Conservation (phyloP, 2,329 filamentous ascomycete genomes). For the Exophiala dermatitidis region DNA sequence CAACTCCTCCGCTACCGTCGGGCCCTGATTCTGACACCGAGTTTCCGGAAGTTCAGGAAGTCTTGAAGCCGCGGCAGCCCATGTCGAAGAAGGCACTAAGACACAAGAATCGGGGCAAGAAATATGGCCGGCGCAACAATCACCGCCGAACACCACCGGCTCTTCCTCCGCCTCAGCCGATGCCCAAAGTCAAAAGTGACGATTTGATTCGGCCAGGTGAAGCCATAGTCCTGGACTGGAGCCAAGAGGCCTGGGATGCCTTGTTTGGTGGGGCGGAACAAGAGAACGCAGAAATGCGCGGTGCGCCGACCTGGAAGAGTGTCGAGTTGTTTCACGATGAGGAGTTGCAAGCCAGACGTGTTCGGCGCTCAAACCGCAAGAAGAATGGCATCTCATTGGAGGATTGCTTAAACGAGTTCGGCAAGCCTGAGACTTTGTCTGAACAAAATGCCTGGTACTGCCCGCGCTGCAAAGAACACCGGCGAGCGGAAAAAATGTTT, state of each 20-base stretch:
- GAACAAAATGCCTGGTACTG: slow-evolving; percentile 98
- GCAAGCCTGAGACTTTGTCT: slow-evolving; percentile 85
- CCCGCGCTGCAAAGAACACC: slow-evolving; percentile 87
- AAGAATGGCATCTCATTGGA: slow-evolving; percentile 75
- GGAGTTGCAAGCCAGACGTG: slow-evolving; percentile 57
- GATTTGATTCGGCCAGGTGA: slow-evolving; percentile 69
- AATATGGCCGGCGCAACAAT: slow-evolving; percentile 18
- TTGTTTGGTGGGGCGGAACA: slow-evolving; percentile 52
- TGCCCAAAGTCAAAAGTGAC: slow-evolving; percentile 34
- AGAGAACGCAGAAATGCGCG: slow-evolving; percentile 48
- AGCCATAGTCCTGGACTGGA: slow-evolving; percentile 83
- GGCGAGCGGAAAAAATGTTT: slow-evolving; percentile 89
- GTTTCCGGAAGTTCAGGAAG: slow-evolving; percentile 21
- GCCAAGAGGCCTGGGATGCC: slow-evolving; percentile 58
- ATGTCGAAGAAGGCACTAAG: slow-evolving; percentile 28
- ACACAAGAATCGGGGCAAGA: slow-evolving; percentile 36
- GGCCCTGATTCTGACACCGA: slow-evolving; percentile 31
- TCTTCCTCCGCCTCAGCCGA: slow-evolving; percentile 16
- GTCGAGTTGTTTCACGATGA: slow-evolving; percentile 51
- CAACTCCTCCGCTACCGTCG: slow-evolving; percentile 15
- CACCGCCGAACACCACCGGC: slow-evolving; percentile 12
- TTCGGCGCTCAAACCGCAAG: slow-evolving; percentile 56
- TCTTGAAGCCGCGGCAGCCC: slow-evolving; percentile 17
- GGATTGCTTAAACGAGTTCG: slow-evolving; percentile 89
- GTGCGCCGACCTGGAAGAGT: slow-evolving; percentile 50